Evolutionary conservation across 2,329 filamentous ascomycete genomes (phyloP).

Genomic region (Boeremia exigua): DNA sequence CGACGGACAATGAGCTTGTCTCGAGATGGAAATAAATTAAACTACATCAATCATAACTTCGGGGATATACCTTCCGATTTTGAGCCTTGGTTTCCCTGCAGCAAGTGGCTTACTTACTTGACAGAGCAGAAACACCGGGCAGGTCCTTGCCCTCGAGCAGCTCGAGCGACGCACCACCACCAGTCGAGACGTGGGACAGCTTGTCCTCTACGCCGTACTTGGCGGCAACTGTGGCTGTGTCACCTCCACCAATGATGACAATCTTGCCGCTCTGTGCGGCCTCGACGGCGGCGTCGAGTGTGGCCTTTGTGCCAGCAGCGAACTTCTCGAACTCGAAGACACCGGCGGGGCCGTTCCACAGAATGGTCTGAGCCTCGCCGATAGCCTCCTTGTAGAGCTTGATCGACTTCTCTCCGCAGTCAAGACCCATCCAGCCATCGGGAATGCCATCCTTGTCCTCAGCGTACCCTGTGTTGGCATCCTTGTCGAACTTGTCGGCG

Average conservation of each 20-base stretch:
- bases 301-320: conserved; percentile 88
- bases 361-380: conserved; percentile 87
- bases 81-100: conserved; percentile 30
- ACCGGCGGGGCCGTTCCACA: conserved; percentile 97
- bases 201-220: conserved; percentile 97
- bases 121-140: conserved; percentile 90
- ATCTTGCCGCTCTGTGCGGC: conserved; percentile 86
- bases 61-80: conserved; percentile 41
- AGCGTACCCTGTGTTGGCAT: conserved; percentile 81
- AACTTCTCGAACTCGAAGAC: conserved; percentile 98
- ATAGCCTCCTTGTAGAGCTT: conserved; percentile 90
- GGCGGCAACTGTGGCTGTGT: conserved; percentile 96
- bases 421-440: conserved; percentile 97
- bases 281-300: conserved; percentile 84
- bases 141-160: conserved; percentile 97
- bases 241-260: conserved; percentile 97
- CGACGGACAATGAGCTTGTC: conserved; percentile 23
- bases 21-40: conserved; percentile 33
- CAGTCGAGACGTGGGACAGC: conserved; percentile 97
- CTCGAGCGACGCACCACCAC: conserved; percentile 93
- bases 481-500: conserved; percentile 89
- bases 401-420: conserved; percentile 88
- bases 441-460: conserved; percentile 89
- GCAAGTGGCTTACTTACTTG: conserved; percentile 65
- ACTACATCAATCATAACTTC: conserved; percentile 43